Base-by-base conservation (phyloP, 139 green algal genomes). In the Desmodesmus armatus region DNA sequence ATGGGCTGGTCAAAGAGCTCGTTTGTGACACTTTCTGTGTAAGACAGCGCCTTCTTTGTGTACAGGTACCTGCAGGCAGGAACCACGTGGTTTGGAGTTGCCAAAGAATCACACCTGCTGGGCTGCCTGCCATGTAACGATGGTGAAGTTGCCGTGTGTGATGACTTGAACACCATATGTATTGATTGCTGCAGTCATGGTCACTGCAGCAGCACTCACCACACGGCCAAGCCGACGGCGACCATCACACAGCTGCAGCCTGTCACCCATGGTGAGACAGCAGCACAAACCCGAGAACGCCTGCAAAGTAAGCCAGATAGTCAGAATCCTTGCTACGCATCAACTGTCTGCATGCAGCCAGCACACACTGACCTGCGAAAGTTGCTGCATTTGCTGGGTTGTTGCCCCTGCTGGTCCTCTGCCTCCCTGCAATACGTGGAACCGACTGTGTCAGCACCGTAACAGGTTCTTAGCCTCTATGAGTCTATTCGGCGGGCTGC, bases 221-320 rank as follows among this genome's bases (percentile, higher is more conserved):
- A 85, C 5, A 85, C 80, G 13, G 60, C 63, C 27, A 85, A 35
- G 43, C 65, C 80, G 21, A 78, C 49, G 37, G 39, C 67, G 17
- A 86, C 58, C 80, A 86, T 86, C 53, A 80, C 63, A 37, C 37
- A 58, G 17, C 63, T 70, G 37, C 72, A 49, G n/a, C 25, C 47
- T 33, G 69, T 55, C 51, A 86, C 80, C 80, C 80, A 86, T 23
- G 80, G 80, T 11, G 80, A 49, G n/a, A n/a, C n/a, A n/a, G n/a
- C n/a, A n/a, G n/a, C 53, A 44, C 79, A 85, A 21, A 19, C 53
- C 35, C 63, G 21, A 1, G 41, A n/a, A 23, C n/a, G 65, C 78
- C 60, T 83, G 58, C 77, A 73, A 4, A 11, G 31, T 23, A 2
- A 31, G 21, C 23, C 3, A 37, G 0, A 33, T 40, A 75, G 23